phyloP scores from a whole-genome alignment of 75 land plant genomes.

The Selaginella moellendorffii region DNA sequence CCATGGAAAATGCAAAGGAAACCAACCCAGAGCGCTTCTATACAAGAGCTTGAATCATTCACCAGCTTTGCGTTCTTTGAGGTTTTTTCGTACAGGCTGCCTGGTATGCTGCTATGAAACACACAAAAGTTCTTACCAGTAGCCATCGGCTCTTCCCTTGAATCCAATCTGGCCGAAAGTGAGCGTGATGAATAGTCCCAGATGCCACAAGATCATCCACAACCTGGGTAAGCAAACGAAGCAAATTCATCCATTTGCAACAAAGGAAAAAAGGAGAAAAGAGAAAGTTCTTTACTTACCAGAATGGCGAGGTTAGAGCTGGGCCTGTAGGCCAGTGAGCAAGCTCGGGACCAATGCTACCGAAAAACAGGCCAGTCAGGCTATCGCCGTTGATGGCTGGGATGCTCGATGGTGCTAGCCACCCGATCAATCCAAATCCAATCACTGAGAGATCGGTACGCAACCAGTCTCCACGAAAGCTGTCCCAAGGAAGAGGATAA shows the following conservation, averaged over 20 bases:
- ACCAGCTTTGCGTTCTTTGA: no score
- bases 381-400: conserved; percentile 79
- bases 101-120: no score
- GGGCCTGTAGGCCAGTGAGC: conserved; percentile 92
- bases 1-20: no score
- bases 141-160: conserved; percentile 81
- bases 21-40: no score
- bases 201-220: conserved; percentile 91
- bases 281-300: no score
- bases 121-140: conserved; percentile 17
- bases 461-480: conserved; percentile 73
- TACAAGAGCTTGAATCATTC: no score
- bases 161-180: conserved; percentile 90
- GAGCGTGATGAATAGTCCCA: conserved; percentile 65
- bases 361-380: conserved; percentile 71
- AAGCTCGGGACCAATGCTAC: conserved; percentile 86
- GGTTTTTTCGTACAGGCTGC: no score
- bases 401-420: conserved; percentile 93
- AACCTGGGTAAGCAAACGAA: no score
- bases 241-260: no score
- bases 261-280: no score
- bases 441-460: conserved; percentile 71
- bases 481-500: no score
- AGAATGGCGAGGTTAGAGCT: conserved; percentile 68
- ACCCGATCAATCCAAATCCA: conserved; percentile 85